Evolutionary conservation across 2,329 filamentous ascomycete species (phyloP), one percentile per base, ranked within the genome.

Genomic region (Xylaria arbuscula): DNA sequence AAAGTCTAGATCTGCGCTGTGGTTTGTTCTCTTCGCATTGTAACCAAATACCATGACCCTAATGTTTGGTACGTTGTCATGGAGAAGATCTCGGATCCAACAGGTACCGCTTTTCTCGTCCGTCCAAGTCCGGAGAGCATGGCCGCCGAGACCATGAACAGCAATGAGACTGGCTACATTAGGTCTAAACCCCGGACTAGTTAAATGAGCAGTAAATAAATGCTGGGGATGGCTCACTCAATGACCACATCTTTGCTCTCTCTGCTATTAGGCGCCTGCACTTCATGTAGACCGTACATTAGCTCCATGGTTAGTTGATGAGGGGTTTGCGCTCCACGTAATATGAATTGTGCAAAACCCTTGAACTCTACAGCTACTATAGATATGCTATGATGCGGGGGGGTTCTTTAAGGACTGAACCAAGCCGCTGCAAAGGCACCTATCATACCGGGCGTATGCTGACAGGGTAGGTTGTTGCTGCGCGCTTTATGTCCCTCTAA

Each of bases 191-290:
- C 13, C 38, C 7, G 13, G 38, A 40, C 38, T 40, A 40, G 38
- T 40, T 13, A 40, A 8, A 13, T 40, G 38, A 47, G 42, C 42
- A 47, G 42, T 47, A n/a, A 47, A 47, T 47, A 10, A 47, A 47
- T 47, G 42, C 17, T 47, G 17, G 42, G n/a, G 42, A 47, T 47
- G 10, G 17, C 42, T 47, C 42, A 9, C 17, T 47, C 17, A 47
- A 47, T 47, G 42, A 47, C 42, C 5, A 47, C 42, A 47, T 47
- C 17, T 11, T 47, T 47, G 17, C n/a, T 47, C 42, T 47, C 42
- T 47, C 10, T n/a, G 42, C 42, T 47, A 47, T 47, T 47, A 47
- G 42, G 42, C 42, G 42, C 42, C 42, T 47, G 42, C 42, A 47
- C 42, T n/a, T 47, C 42, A 47, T 47, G 9, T 47, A 47, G 42